Base-by-base conservation (phyloP, 306 rosid species). In the Alnus rubra region DNA sequence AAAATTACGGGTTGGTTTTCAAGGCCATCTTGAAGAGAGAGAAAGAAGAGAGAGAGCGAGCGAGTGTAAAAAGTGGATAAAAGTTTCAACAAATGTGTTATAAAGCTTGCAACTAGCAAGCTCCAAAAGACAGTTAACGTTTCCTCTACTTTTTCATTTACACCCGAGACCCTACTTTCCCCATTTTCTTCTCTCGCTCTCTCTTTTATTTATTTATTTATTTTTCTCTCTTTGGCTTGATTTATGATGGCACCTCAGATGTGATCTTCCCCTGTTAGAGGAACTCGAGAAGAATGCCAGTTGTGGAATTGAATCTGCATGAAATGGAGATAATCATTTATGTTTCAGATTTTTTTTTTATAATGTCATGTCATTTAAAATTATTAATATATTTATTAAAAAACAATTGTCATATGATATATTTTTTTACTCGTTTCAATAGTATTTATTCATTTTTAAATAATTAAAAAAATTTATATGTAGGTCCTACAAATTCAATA, bases 21-120 rank as follows among this genome's bases (percentile, higher is more conserved):
- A 65, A 84, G 63, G 90, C 81, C 81, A 76, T 73, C 77, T 84
- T 84, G 82, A 81, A 79, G 89, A 84, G 87, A 81, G 88, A 80
- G 89, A 85, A 54, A 74, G 45, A 28, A 9, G 3, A 30, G 30
- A 16, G 30, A 64, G 74, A 19, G 52, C 52, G 49, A 33, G 28
- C 28, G 28, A 15, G 4, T 30, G 30, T 15, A 15, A 62, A 14
- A 65, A 84, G 86, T 42, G 73, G 75, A 80, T 15, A 73, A 77
- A 78, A 69, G 85, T 84, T 78, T 52, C 74, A 81, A 71, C 48
- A 76, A 77, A 37, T 49, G 55, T 53, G 14, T 37, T 28, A 23
- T 18, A 12, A 71, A 50, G 28, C 28, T 23, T 23, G 28, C 28
- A 76, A 23, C 70, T 53, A 13, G 55, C 58, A 70, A 84, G 75